Base-by-base conservation (phyloP, 768 basidiomycete species). In the Coprinopsis sp. region DNA sequence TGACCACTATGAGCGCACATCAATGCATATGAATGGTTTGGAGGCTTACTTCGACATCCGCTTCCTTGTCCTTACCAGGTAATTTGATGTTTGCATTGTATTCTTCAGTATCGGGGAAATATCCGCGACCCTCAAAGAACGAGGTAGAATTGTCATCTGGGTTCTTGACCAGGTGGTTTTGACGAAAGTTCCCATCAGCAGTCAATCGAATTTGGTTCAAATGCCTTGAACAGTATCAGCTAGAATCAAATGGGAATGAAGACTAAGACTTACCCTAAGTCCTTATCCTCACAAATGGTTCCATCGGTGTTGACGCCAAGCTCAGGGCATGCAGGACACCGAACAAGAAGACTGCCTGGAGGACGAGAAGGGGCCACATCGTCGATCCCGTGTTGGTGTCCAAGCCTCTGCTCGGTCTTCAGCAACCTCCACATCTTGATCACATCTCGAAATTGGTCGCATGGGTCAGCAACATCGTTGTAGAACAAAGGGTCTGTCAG, bases 331-430 rank as follows among this genome's bases (percentile, higher is more conserved):
- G 52, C 45, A 6, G 58, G 58, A 27, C 60, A 63, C 30, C 22
- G 40, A 1, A 60, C 53, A 4, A 53, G 14, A 0, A 61, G 39
- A 30, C 52, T 54, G 0, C 55, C 54, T 4, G 1, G 1, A 0
- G 48, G 58, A 0, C 59, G 55, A 42, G 54, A 52, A 2, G 49
- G 25, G 1, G 58, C 23, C 0, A 60, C 1, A 0, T 16, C 3
- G 38, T 60, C 58, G 12, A 63, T 61, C 0, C 50, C 56, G 44
- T 61, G 64, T 2, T 44, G 31, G 33, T 59, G 61, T 2, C 64
- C 64, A 3, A 28, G n/a, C 6, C 53, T 52, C 33, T 53, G 50
- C 10, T 24, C 31, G 0, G 50, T 31, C 4, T 36, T 54, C 6
- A 64, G 31, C 4, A 49, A 22, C 1, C 51, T 46, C 52, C 53